These are phyloP conservation scores for Anthracocystis walkeri DNA, from an alignment of 1,284 basidiomycete genomes.

Conservation along the genomic window DNA sequence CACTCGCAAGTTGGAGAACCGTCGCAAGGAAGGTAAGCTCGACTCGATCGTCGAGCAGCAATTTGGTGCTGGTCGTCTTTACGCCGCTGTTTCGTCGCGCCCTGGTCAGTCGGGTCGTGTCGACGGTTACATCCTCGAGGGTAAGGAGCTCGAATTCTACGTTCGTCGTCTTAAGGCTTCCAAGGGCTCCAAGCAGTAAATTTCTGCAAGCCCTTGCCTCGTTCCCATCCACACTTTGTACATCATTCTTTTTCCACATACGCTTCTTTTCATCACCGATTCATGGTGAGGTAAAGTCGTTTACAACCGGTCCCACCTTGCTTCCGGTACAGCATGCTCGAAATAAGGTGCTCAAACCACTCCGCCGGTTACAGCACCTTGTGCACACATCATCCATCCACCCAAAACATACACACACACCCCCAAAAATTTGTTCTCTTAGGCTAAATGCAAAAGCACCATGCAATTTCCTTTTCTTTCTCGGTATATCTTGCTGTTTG, in stretches of 20 bases:
- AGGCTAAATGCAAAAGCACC: constrained; percentile 14
- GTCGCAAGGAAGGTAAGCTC: constrained; percentile 65
- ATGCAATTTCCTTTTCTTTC: neutral
- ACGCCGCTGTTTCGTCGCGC: constrained; percentile 66
- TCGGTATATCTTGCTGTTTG: neutral
- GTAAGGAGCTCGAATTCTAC: constrained; percentile 69
- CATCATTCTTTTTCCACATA: neutral
- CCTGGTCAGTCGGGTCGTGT: constrained; percentile 67
- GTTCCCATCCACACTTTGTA: neutral
- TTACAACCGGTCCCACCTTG: no score
- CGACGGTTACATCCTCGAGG: constrained; percentile 69
- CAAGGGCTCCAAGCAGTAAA: constrained; percentile 63
- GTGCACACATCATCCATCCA: neutral
- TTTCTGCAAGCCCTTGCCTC: no score
- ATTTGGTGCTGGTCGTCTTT: constrained; percentile 68
- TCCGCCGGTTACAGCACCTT: neutral
- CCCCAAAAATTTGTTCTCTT: constrained; percentile 8
- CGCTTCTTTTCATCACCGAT: neutral
- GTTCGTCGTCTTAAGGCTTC: constrained; percentile 63
- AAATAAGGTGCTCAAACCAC: no score
- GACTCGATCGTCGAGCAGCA: constrained; percentile 69
- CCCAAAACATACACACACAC: neutral
- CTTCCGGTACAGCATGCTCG: no score
- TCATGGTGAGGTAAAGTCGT: no score
- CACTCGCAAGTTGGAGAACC: constrained; percentile 61